Conservation (phyloP, 1,139 yeast species). For the Geotrichum australiense region DNA sequence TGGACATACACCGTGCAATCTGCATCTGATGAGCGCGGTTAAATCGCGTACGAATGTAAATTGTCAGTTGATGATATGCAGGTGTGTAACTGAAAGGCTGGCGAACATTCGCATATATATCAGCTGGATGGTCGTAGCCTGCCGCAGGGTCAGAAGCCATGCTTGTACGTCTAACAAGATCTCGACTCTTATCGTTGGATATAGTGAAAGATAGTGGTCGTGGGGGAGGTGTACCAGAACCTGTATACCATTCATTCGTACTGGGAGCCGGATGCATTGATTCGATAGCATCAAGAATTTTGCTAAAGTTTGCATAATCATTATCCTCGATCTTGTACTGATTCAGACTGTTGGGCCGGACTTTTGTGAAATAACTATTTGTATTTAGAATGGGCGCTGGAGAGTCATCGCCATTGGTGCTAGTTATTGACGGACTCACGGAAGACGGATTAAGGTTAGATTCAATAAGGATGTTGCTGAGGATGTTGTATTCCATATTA, state of each 20-base stretch:
- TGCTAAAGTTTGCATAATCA: constrained; percentile 12
- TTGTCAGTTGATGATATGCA: constrained; percentile 76
- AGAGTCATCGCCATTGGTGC: constrained; percentile 13
- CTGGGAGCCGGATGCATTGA: constrained; percentile 9
- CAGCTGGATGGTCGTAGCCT: constrained; percentile 25
- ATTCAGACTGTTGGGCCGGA: constrained; percentile 20
- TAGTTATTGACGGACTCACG: constrained; percentile 12
- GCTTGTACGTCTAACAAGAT: background rate
- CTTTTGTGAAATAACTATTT: constrained; percentile 2
- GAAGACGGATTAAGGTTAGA: constrained; percentile 32
- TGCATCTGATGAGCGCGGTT: constrained; percentile 64
- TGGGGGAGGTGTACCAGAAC: constrained; percentile 8
- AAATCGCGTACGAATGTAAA: constrained; percentile 67
- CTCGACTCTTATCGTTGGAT: constrained; percentile 1
- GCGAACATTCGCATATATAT: constrained; percentile 27
- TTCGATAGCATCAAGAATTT: constrained; percentile 16
- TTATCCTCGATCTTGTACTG: constrained; percentile 21
- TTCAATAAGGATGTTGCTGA: constrained; percentile 54
- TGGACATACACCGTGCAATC: constrained; percentile 85
- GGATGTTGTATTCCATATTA: constrained; percentile 67
- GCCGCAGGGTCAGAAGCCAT: background rate
- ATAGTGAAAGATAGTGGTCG: constrained; percentile 18
- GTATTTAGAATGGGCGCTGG: constrained; percentile 6
- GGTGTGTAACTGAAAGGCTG: constrained; percentile 82
- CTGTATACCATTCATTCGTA: constrained; percentile 11